Base-by-base conservation (phyloP, 2,329 filamentous ascomycete genomes). In the Hirsutella minnesotensis region DNA sequence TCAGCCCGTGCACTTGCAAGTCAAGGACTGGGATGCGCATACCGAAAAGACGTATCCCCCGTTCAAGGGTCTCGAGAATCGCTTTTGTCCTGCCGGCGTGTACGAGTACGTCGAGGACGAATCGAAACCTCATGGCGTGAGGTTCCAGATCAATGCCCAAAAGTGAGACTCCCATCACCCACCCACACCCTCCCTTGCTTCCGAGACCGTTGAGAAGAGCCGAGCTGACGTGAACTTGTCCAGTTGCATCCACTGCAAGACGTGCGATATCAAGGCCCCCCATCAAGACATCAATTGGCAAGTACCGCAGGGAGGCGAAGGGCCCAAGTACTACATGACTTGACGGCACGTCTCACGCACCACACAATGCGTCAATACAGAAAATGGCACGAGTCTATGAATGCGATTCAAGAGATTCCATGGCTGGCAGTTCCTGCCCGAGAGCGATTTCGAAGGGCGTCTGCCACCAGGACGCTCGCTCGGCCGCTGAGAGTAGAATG, bases 221-320 rank as follows among this genome's bases (percentile, higher is more conserved):
- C 13, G 9, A 30, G 39, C 46, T 41, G 44, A 41, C 27, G 13
- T 3, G 15, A 9, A 10, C 9, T 5, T 15, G 10, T 13, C 34
- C 53, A 95, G 89, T 67, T 98, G 92, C 62, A 94, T 98, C 51
- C 92, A 98, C 67, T 98, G 92, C 75, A 98, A 98, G 75, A 98
- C 92, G 13, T 98, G 92, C 62, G 92, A 98, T 64, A 98, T 98
- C 69, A 98, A 98, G 69, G 90, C 87, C 15, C 92, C 92, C 8
- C 78, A 82, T 48, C 92, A 98, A 68, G 92, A 96, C 59, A 96
- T 98, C 65, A 95, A 95, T 64, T 95, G 87, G 87, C 79, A 87
- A 53, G 92, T 92, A 27, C 92, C 92, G 7, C 88, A 95, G 60
- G 89, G 92, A 51, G 92, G 90, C 41, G 92, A 81, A 53, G 79